Evolutionary conservation across 1,284 basidiomycete genomes (phyloP), one percentile per base, ranked within the genome.

Genomic region (Boletellus dicymbophilus): DNA sequence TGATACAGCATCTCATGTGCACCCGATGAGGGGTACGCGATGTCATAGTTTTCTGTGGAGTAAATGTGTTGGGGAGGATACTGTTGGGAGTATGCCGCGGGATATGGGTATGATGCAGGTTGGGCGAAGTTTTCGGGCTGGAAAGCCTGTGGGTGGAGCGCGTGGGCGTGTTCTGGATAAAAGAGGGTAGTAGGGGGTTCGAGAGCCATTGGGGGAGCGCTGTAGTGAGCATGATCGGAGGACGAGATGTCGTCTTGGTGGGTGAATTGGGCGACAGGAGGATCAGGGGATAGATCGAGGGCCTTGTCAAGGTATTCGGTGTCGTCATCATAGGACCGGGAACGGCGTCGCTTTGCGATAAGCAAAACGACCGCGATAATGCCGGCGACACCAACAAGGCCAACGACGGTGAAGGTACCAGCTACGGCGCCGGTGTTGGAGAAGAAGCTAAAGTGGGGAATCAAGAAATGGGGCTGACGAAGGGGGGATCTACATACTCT

Each of bases 361-460:
- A 68, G 20, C 31, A 70, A 48, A 5, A 41, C 46, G 41, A 53
- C 25, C 11, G 63, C 61, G 23, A 70, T 63, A 23, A 68, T 21
- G 16, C 46, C 52, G 18, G 67, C 67, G 34, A 69, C 6, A 30
- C 47, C 59, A 12, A 74, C 59, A 11, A 73, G 64, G 26, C 67
- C 66, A 40, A 62, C 53, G 40, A 58, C 52, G 36, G 72, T 69
- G 43, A 81, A 81, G 1, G 72, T 75, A 28, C 76, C 76, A 0
- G 73, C 77, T 12, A 81, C 76, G 10, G 74, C 75, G 23, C 65
- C 71, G 55, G 73, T 77, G 48, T 77, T 74, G 30, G 69, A 60
- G 66, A 73, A 77, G 59, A 81, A 80, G 27, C 78, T 79, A 47
- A 23, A 38, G 31, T 20, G 26, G 27, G 3, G 6, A 6, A n/a